Evolutionary conservation across 2,329 filamentous ascomycete genomes (phyloP).

Genomic region (Alternaria longipes): DNA sequence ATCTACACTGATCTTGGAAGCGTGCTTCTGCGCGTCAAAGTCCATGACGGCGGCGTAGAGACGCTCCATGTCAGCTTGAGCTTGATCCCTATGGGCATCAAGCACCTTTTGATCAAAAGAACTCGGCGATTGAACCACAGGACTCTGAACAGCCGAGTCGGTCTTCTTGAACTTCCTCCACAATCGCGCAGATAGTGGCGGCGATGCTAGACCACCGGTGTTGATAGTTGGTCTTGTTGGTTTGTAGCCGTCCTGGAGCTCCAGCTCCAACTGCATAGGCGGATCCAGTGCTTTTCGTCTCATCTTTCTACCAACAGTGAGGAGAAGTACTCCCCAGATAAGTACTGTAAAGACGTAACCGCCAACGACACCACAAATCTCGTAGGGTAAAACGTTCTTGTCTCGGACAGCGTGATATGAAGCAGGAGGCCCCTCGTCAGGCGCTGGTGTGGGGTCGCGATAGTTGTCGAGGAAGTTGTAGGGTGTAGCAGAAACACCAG

Average conservation of each 20-base stretch:
- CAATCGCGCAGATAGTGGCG: slow-evolving; percentile 41
- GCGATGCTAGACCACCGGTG: slow-evolving; percentile 32
- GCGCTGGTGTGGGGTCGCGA: slow-evolving; percentile 36
- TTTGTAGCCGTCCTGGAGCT: slow-evolving; percentile 62
- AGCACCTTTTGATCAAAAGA: slow-evolving; percentile 82
- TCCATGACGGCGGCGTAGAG: slow-evolving; percentile 94
- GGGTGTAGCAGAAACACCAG: slow-evolving; percentile 34
- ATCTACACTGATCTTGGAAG: slow-evolving; percentile 40
- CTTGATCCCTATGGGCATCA: slow-evolving; percentile 75
- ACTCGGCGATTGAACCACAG: slow-evolving; percentile 66
- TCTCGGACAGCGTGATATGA: slow-evolving; percentile 43
- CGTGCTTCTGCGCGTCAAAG: slow-evolving; percentile 70
- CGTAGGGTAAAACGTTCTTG: slow-evolving; percentile 73
- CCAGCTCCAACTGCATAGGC: slow-evolving; percentile 62
- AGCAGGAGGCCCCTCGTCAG: slow-evolving; percentile 42
- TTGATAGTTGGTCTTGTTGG: slow-evolving; percentile 31
- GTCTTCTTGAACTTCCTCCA: slow-evolving; percentile 49
- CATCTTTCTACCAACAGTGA: slow-evolving; percentile 57
- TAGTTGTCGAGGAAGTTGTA: slow-evolving; percentile 41
- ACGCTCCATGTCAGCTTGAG: slow-evolving; percentile 84
- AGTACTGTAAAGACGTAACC: slow-evolving; percentile 82
- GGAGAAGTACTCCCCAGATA: slow-evolving; percentile 71
- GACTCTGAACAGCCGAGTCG: slow-evolving; percentile 46
- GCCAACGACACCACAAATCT: slow-evolving; percentile 84
- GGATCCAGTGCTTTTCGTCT: slow-evolving; percentile 60